Evolutionary conservation across 768 basidiomycete species (phyloP).

Genomic region (Calocybe gangraenosa): DNA sequence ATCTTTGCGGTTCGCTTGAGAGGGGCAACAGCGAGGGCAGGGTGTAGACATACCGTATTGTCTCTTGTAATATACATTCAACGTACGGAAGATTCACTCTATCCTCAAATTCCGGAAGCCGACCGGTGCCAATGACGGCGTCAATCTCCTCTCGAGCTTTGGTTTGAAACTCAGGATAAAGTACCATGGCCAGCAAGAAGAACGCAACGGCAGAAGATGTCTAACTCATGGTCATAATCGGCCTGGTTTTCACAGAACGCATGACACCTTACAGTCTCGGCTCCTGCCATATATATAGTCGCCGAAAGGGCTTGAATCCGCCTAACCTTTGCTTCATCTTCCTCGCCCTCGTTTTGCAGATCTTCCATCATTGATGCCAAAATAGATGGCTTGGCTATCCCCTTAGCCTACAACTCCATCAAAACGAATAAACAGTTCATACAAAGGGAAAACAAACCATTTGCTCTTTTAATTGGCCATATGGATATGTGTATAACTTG

Average conservation of each 20-base stretch:
- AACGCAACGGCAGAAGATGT: slow-evolving; percentile 23
- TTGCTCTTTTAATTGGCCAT: background rate
- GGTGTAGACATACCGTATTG: slow-evolving; percentile 6
- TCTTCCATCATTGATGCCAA: background rate
- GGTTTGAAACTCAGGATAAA: slow-evolving; percentile 29
- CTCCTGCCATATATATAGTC: slow-evolving; percentile 23
- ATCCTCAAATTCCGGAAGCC: slow-evolving; percentile 33
- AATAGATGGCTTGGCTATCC: background rate
- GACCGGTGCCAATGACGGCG: slow-evolving; percentile 25
- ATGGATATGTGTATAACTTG: slow-evolving; percentile 11
- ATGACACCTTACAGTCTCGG: slow-evolving; percentile 27
- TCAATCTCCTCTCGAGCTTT: slow-evolving; percentile 40
- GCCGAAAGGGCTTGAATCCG: slow-evolving; percentile 17
- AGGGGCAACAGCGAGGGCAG: too few relatives aligned
- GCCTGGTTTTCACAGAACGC: too few relatives aligned
- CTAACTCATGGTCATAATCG: slow-evolving; percentile 13
- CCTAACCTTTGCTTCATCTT: background rate
- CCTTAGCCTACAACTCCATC: background rate
- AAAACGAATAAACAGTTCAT: background rate
- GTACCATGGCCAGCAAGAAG: slow-evolving; percentile 36
- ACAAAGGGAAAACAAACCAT: background rate
- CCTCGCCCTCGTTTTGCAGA: background rate
- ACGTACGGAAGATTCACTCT: slow-evolving; percentile 29
- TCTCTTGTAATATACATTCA: slow-evolving; percentile 28
- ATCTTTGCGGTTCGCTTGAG: background rate